Base-by-base conservation (phyloP, 768 basidiomycete genomes). In the Neoboletus subvelutipes region DNA sequence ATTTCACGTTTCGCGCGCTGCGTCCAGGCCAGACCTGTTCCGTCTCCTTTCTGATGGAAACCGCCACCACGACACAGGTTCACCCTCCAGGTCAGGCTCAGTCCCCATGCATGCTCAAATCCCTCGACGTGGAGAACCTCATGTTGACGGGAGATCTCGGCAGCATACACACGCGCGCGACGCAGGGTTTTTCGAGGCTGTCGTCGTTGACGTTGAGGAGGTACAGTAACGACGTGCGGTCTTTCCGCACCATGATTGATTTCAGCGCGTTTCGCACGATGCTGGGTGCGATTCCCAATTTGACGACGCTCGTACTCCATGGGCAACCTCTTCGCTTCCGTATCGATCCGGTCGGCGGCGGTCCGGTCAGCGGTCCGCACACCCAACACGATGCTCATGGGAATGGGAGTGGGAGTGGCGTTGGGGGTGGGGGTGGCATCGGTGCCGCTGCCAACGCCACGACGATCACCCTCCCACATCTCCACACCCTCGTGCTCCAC, bases 321-420 rank as follows among this genome's bases (percentile, higher is more conserved):
- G 69, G 69, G 33, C 71, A 71, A 37, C 68, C 67, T 5, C 57
- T 71, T 34, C 61, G 63, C 37, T 72, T 72, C 49, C 67, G 63
- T 37, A 54, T 56, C 13, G 52, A 57, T 45, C 57, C 64, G 1
- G 33, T 56, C 8, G 45, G 62, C 6, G n/a, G n/a, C 13, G 52
- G 56, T 45, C 57, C 64, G 1, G 33, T 56, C 8, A 41, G 62
- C 6, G 28, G 53, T 45, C 43, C 34, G 28, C 57, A 63, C 20
- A 48, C 39, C 29, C 51, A 56, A 28, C 50, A 49, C 12, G 52
- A 45, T 39, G 7, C 17, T 1, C 49, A 50, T 28, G 28, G n/a
- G n/a, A n/a, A n/a, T n/a, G n/a, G n/a, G n/a, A n/a, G n/a, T 6
- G 64, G 56, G 24, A 28, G 28, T 39, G 20, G 41, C 29, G 2